These are phyloP conservation scores for Onygenales sp. DNA, from an alignment of 2,329 filamentous ascomycete species.

Conservation along the genomic window DNA sequence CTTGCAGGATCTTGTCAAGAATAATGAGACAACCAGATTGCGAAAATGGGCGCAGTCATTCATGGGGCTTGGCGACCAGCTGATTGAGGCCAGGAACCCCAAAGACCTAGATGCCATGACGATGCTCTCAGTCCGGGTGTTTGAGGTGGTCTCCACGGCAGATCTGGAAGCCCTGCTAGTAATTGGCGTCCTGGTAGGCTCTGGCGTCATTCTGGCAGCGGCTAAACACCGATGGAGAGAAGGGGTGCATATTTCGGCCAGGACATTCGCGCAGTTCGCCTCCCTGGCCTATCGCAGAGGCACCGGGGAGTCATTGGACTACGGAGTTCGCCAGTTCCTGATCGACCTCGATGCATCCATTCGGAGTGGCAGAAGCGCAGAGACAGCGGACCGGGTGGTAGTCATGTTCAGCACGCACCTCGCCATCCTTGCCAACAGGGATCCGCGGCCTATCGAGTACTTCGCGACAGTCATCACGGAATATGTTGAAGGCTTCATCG, in stretches of 20 bases:
- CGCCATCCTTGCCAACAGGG: slow-evolving; percentile 13
- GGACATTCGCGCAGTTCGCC: slow-evolving; percentile 12
- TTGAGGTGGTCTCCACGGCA: slow-evolving; percentile 9
- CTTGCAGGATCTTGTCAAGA: slow-evolving; percentile 15
- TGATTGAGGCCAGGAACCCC: slow-evolving; percentile 12
- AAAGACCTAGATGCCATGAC: slow-evolving; percentile 12
- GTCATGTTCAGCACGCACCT: slow-evolving; percentile 11
- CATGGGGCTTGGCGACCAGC: slow-evolving; percentile 8
- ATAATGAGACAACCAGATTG: slow-evolving; percentile 13
- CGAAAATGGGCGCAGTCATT: slow-evolving; percentile 14
- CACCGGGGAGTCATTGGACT: slow-evolving; percentile 13
- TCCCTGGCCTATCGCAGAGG: slow-evolving; percentile 13
- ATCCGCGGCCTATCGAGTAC: slow-evolving; percentile 13
- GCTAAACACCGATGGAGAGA: slow-evolving; percentile 14
- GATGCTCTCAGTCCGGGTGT: slow-evolving; percentile 11
- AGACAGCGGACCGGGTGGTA: slow-evolving; percentile 11
- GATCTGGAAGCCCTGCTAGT: slow-evolving; percentile 9
- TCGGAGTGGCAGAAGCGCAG: slow-evolving; percentile 11
- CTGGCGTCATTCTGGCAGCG: slow-evolving; percentile 10
- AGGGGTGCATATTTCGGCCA: slow-evolving; percentile 12
- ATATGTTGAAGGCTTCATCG: slow-evolving; percentile 17
- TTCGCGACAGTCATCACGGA: slow-evolving; percentile 13
- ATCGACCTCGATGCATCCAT: slow-evolving; percentile 14
- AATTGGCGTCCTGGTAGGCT: slow-evolving; percentile 9
- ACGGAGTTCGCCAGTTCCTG: slow-evolving; percentile 13